phyloP scores from a whole-genome alignment of 352 stramenopile genomes.

The Thalassiosira ordinaria region DNA sequence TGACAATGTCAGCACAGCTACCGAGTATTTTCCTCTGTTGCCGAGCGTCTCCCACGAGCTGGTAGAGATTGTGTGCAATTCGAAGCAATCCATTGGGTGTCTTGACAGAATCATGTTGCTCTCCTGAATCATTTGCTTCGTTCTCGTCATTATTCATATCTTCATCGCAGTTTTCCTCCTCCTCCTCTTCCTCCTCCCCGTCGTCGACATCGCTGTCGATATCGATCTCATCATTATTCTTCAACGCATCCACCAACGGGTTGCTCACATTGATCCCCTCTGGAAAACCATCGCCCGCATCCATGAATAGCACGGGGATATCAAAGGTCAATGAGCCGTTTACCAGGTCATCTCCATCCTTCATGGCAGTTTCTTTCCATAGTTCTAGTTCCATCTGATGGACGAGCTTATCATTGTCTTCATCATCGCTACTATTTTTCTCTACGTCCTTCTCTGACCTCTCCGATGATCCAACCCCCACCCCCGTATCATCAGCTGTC shows the following conservation, averaged over 20 bases:
- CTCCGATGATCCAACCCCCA: no score
- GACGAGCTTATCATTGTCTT: no score
- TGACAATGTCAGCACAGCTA: constrained; percentile 38
- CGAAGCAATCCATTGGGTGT: constrained; percentile 31
- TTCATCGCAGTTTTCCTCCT: neutral
- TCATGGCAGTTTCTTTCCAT: constrained; percentile 6
- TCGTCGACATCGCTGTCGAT: constrained; percentile 23
- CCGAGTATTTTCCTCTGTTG: constrained; percentile 11
- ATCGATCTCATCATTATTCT: constrained; percentile 44
- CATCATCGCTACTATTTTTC: no score
- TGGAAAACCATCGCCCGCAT: constrained; percentile 28
- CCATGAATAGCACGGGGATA: constrained; percentile 47
- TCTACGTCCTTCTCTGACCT: no score
- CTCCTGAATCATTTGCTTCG: neutral
- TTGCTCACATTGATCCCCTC: constrained; percentile 1
- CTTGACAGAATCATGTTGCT: neutral
- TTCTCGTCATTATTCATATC: constrained; percentile 22
- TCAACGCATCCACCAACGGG: constrained; percentile 1
- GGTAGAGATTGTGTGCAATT: constrained; percentile 51
- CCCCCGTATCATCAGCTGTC: neutral
- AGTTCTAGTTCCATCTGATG: constrained; percentile 5
- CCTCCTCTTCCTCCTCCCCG: constrained; percentile 2
- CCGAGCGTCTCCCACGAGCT: constrained; percentile 26
- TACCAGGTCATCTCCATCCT: constrained; percentile 21
- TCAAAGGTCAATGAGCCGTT: constrained; percentile 23